Evolutionary conservation across 306 rosid genomes (phyloP), one percentile per base, ranked within the genome.

Genomic region (Quercus cerris): DNA sequence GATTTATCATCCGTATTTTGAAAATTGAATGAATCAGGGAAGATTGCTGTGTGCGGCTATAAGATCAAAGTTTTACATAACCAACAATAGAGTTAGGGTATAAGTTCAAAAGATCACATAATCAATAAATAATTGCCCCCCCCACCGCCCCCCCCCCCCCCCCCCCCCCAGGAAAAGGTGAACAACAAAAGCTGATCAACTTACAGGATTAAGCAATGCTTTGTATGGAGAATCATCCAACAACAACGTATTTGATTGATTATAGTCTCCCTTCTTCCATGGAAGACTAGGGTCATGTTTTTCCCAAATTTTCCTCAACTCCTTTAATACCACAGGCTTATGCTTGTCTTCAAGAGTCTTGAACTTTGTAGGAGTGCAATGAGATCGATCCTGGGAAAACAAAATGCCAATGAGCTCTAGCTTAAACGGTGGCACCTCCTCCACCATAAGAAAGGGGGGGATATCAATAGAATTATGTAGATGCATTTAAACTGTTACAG

Each of bases 221-320:
- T 94, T 94, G 85, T 92, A 89, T 0, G 97, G 98, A 57, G 98
- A 94, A 86, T 94, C 98, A 81, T 94, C 98, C 87, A 94, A 58
- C 77, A 94, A 80, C 79, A 92, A 76, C 0, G 98, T 92, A 41
- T 94, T 94, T n/a, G 90, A 81, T 86, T 89, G 89, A 25, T 88
- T 80, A 57, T 81, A 94, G 68, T 83, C 84, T 22, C 97, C 97
- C 55, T 82, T 87, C 82, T 87, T 86, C 97, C 97, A 94, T 14
- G 93, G 97, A 88, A 90, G 93, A 87, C 66, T 67, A 27, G 91
- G 88, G 77, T 90, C 94, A 9, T 86, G 85, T 63, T 90, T 90
- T 76, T 90, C 92, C 97, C 98, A 94, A 74, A 94, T 70, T 85
- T 75, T 92, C 77, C 90, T 90, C 79, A 94, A 69, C 51, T 94